Percentiles rank a stretch among this genome's conserved stretches.
These are phyloP conservation scores for Exophiala bonariae DNA, from an alignment of 2,329 filamentous ascomycete species.

Conservation along the genomic window DNA sequence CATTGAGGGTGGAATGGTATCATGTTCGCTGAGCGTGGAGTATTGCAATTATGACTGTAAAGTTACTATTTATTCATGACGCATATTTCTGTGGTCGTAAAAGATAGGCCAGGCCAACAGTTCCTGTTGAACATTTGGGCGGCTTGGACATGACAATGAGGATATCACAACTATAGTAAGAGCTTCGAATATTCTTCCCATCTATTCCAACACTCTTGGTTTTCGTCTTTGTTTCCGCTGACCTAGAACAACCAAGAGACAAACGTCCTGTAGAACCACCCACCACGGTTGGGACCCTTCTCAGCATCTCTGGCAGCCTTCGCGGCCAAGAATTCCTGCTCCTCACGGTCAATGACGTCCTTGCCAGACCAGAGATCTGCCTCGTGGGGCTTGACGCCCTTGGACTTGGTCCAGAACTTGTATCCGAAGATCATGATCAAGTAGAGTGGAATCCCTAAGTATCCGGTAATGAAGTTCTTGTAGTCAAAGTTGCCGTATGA, in stretches of 20 bases:
- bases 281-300: slow-evolving; percentile 33
- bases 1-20: too few species aligned
- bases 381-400: slow-evolving; percentile 57
- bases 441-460: slow-evolving; percentile 75
- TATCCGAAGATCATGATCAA: slow-evolving; percentile 68
- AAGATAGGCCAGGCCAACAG: too few species aligned
- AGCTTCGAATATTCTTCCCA: too few species aligned
- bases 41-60: too few species aligned
- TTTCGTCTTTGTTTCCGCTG: too few species aligned
- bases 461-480: slow-evolving; percentile 75
- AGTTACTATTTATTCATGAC: too few species aligned
- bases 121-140: too few species aligned
- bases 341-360: slow-evolving; percentile 70
- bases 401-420: slow-evolving; percentile 58
- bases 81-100: too few species aligned
- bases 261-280: slow-evolving; percentile 60
- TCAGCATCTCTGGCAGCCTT: slow-evolving; percentile 52
- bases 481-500: slow-evolving; percentile 62
- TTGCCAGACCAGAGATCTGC: slow-evolving; percentile 73
- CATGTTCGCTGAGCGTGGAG: too few species aligned
- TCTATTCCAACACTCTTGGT: too few species aligned
- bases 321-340: slow-evolving; percentile 66
- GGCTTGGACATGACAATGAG: too few species aligned
- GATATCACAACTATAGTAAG: too few species aligned
- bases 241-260: slow-evolving; percentile 62